Evolutionary conservation across 164 flowering plant species (phyloP).

Genomic region (Stephania japonica): DNA sequence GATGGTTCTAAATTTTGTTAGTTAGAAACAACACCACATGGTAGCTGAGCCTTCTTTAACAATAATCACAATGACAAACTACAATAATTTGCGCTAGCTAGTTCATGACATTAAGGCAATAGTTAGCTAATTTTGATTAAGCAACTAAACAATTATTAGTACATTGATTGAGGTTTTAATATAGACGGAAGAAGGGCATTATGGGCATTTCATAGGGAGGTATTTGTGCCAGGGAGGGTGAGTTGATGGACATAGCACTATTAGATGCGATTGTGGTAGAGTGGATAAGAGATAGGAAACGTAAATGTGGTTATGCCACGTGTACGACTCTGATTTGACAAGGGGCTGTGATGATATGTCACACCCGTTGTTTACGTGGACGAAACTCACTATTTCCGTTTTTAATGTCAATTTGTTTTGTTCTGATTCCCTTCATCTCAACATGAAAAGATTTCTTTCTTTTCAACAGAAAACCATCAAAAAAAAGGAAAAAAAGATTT

Average conservation of each 20-base stretch:
- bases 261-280: not conserved
- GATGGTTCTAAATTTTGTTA: too few species aligned
- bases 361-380: conserved; percentile 47
- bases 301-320: conserved; percentile 39
- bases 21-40: too few species aligned
- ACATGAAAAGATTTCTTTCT: not conserved
- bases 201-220: not conserved
- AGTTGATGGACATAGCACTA: conserved; percentile 30
- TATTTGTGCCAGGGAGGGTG: conserved; percentile 8
- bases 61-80: too few species aligned
- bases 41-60: too few species aligned
- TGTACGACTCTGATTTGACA: conserved; percentile 29
- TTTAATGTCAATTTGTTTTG: not conserved
- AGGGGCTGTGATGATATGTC: conserved; percentile 14
- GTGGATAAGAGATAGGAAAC: conserved; percentile 19
- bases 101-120: not conserved
- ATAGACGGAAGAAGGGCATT: not conserved
- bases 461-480: not conserved
- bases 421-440: not conserved
- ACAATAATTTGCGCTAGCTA: not conserved
- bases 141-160: not conserved
- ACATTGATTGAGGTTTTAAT: not conserved
- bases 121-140: too few species aligned
- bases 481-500: too few species aligned
- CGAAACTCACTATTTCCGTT: conserved; percentile 19